Base-by-base conservation (phyloP, 495 filamentous ascomycete species). In the Penicilliopsis zonata region DNA sequence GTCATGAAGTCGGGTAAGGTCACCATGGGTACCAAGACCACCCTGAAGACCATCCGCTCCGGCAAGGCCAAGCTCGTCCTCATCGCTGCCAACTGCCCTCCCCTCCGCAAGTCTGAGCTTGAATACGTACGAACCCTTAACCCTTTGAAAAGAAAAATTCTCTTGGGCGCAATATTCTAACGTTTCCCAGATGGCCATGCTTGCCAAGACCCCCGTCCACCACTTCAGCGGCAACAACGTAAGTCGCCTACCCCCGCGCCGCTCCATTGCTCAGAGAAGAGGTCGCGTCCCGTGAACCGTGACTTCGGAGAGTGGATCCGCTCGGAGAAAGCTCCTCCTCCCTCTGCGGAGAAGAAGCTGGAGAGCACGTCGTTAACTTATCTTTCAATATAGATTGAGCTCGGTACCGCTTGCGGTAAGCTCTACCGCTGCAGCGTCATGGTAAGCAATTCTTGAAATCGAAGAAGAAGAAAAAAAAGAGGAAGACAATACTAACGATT, bases 221-320 rank as follows among this genome's bases (percentile, higher is more conserved):
- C 88, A 96, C 70, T 95, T 94, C 68, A 72, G 72, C 42, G 90
- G 88, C 36, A 93, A 90, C 76, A 95, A 94, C 76, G 86, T 95
- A 76, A 81, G 87, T 49, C 22, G 31, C n/a, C 29, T 13, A 41
- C 32, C 28, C 34, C 39, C 35, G 26, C 36, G 49, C 48, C 38
- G 36, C 41, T 20, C 30, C 8, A 24, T 30, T 43, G 43, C 20
- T 29, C 36, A n/a, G n/a, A n/a, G n/a, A n/a, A n/a, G n/a, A n/a
- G n/a, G n/a, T 44, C 25, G 41, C 29, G 38, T 46, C 8, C 4
- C 21, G 21, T 23, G 21, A 23, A n/a, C n/a, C n/a, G n/a, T n/a
- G n/a, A n/a, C n/a, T n/a, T n/a, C n/a, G n/a, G n/a, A n/a, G n/a
- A n/a, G n/a, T n/a, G n/a, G n/a, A n/a, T n/a, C n/a, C n/a, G n/a